Conservation (phyloP, 352 stramenopile species). For the Globisporangium yorkense region DNA sequence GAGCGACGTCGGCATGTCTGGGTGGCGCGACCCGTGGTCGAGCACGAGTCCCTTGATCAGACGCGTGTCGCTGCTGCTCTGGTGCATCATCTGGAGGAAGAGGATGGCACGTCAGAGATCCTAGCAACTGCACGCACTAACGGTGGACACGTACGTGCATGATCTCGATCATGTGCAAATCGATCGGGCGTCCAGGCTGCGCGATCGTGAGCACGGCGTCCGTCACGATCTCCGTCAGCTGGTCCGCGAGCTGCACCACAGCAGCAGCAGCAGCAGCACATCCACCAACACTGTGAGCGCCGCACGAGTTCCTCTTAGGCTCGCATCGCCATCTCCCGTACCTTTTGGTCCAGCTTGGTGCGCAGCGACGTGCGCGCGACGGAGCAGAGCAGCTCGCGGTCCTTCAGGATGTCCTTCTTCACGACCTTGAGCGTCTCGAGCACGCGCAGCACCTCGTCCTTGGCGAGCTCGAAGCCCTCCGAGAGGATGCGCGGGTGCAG, state of each 20-base stretch:
- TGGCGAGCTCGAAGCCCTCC: slow-evolving; percentile 97
- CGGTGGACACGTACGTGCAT: slow-evolving; percentile 85
- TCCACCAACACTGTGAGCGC: background rate
- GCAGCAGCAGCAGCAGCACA: slow-evolving; percentile 1
- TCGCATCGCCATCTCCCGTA: slow-evolving; percentile 11
- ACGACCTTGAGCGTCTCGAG: slow-evolving; percentile 91
- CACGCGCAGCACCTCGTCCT: slow-evolving; percentile 93
- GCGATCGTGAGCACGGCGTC: slow-evolving; percentile 95
- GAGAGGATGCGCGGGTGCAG: slow-evolving; percentile 96
- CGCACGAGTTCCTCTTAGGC: background rate
- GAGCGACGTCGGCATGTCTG: slow-evolving; percentile 97
- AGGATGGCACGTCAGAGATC: background rate
- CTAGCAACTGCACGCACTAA: background rate
- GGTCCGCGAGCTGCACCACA: slow-evolving; percentile 61
- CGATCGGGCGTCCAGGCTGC: slow-evolving; percentile 79
- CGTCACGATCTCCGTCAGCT: slow-evolving; percentile 96
- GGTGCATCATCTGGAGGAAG: slow-evolving; percentile 91
- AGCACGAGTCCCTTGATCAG: slow-evolving; percentile 96
- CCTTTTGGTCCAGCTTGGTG: slow-evolving; percentile 96
- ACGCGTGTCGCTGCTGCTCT: slow-evolving; percentile 90
- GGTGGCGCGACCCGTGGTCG: slow-evolving; percentile 98
- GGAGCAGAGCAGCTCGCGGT: slow-evolving; percentile 93
- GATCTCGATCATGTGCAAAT: slow-evolving; percentile 99
- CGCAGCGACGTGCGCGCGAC: slow-evolving; percentile 95
- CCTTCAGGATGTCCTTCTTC: slow-evolving; percentile 76